Evolutionary conservation across 2,329 filamentous ascomycete species (phyloP).

Genomic region (Aspergillus unguis): DNA sequence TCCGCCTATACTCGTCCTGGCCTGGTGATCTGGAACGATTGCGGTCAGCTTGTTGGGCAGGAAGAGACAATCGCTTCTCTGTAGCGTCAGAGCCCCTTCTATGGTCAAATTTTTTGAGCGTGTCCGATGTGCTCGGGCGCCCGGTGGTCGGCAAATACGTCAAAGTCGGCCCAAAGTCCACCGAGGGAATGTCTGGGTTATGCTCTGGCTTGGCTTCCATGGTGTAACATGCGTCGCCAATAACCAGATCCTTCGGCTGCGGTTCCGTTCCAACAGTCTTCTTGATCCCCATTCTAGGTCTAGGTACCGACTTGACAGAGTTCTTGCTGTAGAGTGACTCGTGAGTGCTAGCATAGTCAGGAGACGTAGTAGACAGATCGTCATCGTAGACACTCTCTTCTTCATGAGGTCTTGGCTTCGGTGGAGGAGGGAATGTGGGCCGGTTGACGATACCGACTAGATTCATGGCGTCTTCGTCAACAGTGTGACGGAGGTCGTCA

Average conservation of each 20-base stretch:
- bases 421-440: slow-evolving; percentile 25
- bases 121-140: slow-evolving; percentile 56
- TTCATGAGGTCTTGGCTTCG: slow-evolving; percentile 26
- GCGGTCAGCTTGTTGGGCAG: slow-evolving; percentile 27
- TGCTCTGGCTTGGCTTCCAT: slow-evolving; percentile 30
- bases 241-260: slow-evolving; percentile 42
- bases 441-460: slow-evolving; percentile 39
- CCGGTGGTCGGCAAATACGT: slow-evolving; percentile 59
- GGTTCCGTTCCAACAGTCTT: slow-evolving; percentile 66
- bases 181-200: slow-evolving; percentile 62
- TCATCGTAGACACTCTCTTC: slow-evolving; percentile 56
- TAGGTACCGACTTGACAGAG: slow-evolving; percentile 44
- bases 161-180: slow-evolving; percentile 84
- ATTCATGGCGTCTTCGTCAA: slow-evolving; percentile 51
- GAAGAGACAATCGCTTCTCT: slow-evolving; percentile 26
- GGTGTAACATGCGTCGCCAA: slow-evolving; percentile 47
- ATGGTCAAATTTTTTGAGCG: slow-evolving; percentile 40
- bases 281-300: slow-evolving; percentile 73
- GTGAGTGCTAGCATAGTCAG: slow-evolving; percentile 73
- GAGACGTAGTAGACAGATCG: slow-evolving; percentile 60
- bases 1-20: slow-evolving; percentile 57
- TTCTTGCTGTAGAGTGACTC: slow-evolving; percentile 49
- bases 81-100: slow-evolving; percentile 33
- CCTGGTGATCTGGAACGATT: slow-evolving; percentile 40
- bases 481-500: slow-evolving; percentile 42